Conservation (phyloP, 169 alveolate genomes). For the Eimeria mitis region DNA sequence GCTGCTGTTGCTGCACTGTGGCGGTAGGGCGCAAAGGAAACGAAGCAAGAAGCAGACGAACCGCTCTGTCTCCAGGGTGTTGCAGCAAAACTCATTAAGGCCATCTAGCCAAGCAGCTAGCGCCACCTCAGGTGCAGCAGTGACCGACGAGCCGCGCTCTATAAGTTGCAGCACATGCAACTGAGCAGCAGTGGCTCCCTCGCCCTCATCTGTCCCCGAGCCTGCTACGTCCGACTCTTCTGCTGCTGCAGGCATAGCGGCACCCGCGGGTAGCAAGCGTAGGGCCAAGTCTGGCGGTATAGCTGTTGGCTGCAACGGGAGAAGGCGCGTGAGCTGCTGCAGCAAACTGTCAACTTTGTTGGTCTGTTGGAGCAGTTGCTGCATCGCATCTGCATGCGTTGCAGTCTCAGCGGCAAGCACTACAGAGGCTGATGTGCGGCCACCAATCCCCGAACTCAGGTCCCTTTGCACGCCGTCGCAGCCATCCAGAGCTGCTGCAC, state of each 20-base stretch:
- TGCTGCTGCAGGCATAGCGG: background rate
- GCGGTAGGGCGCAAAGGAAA: background rate
- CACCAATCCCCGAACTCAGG: background rate
- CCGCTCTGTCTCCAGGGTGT: slow-evolving; percentile 37
- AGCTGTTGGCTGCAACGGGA: slow-evolving; percentile 36
- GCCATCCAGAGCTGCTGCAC: slow-evolving; percentile 70
- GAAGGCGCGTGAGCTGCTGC: slow-evolving; percentile 17
- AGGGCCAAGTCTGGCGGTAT: slow-evolving; percentile 45
- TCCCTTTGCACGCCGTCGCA: slow-evolving; percentile 43
- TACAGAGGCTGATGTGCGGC: slow-evolving; percentile 32
- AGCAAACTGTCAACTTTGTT: slow-evolving; percentile 1
- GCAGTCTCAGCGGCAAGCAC: slow-evolving; percentile 58
- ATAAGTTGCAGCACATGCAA: slow-evolving; percentile 25
- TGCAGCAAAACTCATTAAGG: slow-evolving; percentile 1
- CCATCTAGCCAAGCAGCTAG: slow-evolving; percentile 58
- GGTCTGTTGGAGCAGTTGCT: slow-evolving; percentile 39
- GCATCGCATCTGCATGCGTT: slow-evolving; percentile 38
- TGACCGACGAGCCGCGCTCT: slow-evolving; percentile 9
- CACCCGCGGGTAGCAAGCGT: slow-evolving; percentile 11
- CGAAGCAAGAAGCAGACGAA: background rate
- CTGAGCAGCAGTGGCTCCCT: slow-evolving; percentile 23
- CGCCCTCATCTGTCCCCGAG: background rate
- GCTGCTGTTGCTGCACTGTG: slow-evolving; percentile 18
- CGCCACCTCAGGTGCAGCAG: slow-evolving; percentile 26
- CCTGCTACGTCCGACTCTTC: background rate